These are phyloP conservation scores for Kwoniella bestiolae DNA, from an alignment of 768 basidiomycete species.

Conservation along the genomic window DNA sequence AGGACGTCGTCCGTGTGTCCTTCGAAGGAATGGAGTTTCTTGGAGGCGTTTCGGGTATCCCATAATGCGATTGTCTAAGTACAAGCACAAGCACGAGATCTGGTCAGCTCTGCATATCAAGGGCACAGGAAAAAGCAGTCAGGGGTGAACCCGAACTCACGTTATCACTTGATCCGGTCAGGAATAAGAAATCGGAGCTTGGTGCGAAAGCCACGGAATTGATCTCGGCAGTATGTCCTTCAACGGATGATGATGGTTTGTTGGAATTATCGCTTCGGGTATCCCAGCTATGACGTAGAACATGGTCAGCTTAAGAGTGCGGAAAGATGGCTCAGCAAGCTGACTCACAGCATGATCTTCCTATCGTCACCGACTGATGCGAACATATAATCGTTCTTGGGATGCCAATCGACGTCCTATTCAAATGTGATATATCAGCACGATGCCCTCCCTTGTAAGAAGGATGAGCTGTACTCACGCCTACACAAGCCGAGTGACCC, in stretches of 20 bases:
- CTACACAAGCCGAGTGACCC: conserved; percentile 89
- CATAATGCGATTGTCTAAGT: conserved; percentile 81
- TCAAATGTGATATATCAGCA: conserved; percentile 12
- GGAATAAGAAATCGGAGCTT: conserved; percentile 71
- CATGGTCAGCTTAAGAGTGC: neutral
- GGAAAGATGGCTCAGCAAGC: neutral
- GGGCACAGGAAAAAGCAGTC: neutral
- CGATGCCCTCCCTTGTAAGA: neutral
- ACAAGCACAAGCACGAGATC: neutral
- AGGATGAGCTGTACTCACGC: conserved; percentile 64
- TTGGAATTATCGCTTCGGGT: conserved; percentile 67
- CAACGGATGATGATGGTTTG: conserved; percentile 71
- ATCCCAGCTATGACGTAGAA: conserved; percentile 74
- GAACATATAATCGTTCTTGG: conserved; percentile 77
- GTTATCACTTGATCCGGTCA: conserved; percentile 94
- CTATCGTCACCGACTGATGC: conserved; percentile 96
- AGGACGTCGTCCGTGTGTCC: conserved; percentile 93
- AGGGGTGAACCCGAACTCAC: conserved; percentile 59
- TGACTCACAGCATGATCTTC: conserved; percentile 83
- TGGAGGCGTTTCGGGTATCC: conserved; percentile 72
- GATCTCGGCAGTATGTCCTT: conserved; percentile 90
- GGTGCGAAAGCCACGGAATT: conserved; percentile 90
- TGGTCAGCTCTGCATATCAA: neutral
- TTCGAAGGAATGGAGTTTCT: conserved; percentile 86
- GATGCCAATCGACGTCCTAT: conserved; percentile 97